Evolutionary conservation across 2,329 filamentous ascomycete species (phyloP).

Genomic region (Colletotrichum filicis): DNA sequence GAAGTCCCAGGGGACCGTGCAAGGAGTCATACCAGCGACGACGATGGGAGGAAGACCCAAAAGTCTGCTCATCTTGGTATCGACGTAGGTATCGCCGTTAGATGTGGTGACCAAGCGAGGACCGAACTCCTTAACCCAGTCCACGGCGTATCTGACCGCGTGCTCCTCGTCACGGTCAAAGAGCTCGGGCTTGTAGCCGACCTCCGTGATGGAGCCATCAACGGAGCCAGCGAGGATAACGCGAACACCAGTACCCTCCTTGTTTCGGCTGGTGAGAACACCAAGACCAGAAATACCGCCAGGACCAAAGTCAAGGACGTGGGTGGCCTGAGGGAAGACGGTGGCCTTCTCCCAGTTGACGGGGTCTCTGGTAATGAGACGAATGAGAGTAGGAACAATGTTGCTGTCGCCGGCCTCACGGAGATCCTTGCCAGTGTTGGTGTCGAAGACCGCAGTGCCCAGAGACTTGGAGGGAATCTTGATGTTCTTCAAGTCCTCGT

Average conservation of each 20-base stretch:
- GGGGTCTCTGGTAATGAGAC: slow-evolving; percentile 92
- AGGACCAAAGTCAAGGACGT: slow-evolving; percentile 96
- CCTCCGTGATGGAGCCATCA: slow-evolving; percentile 87
- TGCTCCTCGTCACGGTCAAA: slow-evolving; percentile 97
- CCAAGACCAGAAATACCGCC: slow-evolving; percentile 97
- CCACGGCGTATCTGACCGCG: slow-evolving; percentile 92
- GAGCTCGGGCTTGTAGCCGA: slow-evolving; percentile 97
- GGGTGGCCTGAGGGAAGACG: slow-evolving; percentile 88
- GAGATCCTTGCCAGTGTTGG: slow-evolving; percentile 87
- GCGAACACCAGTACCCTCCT: slow-evolving; percentile 96
- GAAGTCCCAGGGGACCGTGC: slow-evolving; percentile 91
- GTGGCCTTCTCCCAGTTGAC: slow-evolving; percentile 98
- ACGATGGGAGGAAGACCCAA: slow-evolving; percentile 88
- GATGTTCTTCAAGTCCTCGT: slow-evolving; percentile 87
- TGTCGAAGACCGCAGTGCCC: slow-evolving; percentile 89
- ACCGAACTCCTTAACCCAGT: slow-evolving; percentile 98
- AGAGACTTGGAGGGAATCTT: slow-evolving; percentile 79
- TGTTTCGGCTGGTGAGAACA: slow-evolving; percentile 97
- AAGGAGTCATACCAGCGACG: slow-evolving; percentile 94
- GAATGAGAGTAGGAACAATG: slow-evolving; percentile 86
- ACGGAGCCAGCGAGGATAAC: slow-evolving; percentile 96
- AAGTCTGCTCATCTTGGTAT: slow-evolving; percentile 94
- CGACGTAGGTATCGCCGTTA: slow-evolving; percentile 88
- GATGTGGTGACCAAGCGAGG: slow-evolving; percentile 93
- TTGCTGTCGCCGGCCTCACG: slow-evolving; percentile 77